Evolutionary conservation across 257 asterid genomes (phyloP).

Genomic region (Pogostemon cablin): DNA sequence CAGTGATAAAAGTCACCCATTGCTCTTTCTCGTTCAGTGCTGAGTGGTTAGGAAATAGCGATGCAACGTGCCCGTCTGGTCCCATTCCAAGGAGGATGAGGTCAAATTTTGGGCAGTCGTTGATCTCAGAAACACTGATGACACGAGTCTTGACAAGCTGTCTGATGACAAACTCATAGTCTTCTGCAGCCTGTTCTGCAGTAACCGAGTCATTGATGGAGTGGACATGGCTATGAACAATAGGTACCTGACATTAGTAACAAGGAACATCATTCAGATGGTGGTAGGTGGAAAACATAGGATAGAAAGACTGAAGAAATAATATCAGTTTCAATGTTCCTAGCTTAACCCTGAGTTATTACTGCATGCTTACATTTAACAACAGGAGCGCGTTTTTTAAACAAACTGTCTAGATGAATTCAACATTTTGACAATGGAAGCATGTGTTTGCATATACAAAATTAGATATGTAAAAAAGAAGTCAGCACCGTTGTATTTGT

Average conservation of each 20-base stretch:
- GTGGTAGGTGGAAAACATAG: background rate
- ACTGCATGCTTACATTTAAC: background rate
- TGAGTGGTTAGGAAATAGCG: constrained; percentile 61
- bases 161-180: constrained; percentile 75
- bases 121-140: constrained; percentile 46
- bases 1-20: constrained; percentile 72
- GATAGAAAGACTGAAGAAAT: background rate
- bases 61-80: constrained; percentile 75
- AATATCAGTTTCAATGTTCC: background rate
- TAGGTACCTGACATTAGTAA: constrained; percentile 64
- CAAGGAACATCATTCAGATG: background rate
- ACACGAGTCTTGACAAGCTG: constrained; percentile 84
- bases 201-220: constrained; percentile 78
- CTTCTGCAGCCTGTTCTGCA: constrained; percentile 89
- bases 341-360: background rate
- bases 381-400: background rate
- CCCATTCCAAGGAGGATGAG: constrained; percentile 81
- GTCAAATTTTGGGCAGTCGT: constrained; percentile 66
- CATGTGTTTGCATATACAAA: background rate
- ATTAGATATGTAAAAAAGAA: background rate
- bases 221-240: constrained; percentile 76
- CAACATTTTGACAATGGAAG: background rate
- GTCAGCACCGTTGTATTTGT: background rate
- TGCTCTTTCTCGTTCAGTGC: constrained; percentile 54
- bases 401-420: background rate